These are phyloP conservation scores for Hysterium pulicare DNA, from an alignment of 2,329 filamentous ascomycete genomes.

Conservation along the genomic window DNA sequence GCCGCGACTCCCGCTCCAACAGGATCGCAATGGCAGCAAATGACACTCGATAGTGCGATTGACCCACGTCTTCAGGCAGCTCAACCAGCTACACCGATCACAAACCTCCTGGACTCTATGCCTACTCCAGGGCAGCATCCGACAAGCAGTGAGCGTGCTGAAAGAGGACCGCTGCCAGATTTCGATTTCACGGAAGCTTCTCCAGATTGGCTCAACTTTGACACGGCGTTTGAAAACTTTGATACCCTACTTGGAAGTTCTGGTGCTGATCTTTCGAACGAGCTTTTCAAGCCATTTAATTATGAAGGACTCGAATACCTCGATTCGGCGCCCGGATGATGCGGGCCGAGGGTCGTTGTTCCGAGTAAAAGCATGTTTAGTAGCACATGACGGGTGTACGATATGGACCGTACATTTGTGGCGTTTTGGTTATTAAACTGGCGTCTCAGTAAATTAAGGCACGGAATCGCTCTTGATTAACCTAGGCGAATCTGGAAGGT, in stretches of 20 bases:
- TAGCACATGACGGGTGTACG: too few relatives aligned
- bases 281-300: conserved; percentile 35
- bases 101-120: conserved; percentile 27
- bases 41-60: conserved; percentile 23
- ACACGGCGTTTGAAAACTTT: conserved; percentile 40
- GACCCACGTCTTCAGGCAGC: conserved; percentile 31
- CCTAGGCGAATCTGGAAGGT: too few relatives aligned
- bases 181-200: conserved; percentile 33
- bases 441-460: too few relatives aligned
- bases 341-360: too few relatives aligned
- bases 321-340: not conserved
- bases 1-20: conserved; percentile 15
- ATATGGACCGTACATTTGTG: too few relatives aligned
- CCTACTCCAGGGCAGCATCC: conserved; percentile 34
- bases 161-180: conserved; percentile 14
- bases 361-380: too few relatives aligned
- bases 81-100: conserved; percentile 23
- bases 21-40: conserved; percentile 22
- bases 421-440: too few relatives aligned
- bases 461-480: too few relatives aligned
- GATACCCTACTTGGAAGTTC: conserved; percentile 36
- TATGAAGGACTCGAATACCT: conserved; percentile 21
- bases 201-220: conserved; percentile 39
- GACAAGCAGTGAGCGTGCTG: conserved; percentile 34
- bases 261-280: conserved; percentile 37